These are phyloP conservation scores for Iodosphaeria phyllophila DNA, from an alignment of 2,329 filamentous ascomycete genomes.

Conservation along the genomic window DNA sequence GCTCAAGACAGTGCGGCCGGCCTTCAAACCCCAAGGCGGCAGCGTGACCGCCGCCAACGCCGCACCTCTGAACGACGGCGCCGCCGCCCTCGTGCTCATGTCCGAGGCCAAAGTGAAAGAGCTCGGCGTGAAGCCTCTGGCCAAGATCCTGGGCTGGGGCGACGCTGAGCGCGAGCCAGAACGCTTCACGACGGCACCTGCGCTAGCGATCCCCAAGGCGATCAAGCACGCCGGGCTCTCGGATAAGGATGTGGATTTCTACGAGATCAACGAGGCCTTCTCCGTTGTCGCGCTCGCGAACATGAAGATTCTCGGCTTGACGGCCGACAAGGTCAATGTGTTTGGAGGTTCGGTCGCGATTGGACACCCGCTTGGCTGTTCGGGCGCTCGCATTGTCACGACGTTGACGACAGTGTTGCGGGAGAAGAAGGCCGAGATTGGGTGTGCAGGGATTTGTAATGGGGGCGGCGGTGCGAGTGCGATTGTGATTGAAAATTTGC, in stretches of 20 bases:
- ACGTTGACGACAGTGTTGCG: conserved; percentile 77
- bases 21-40: conserved; percentile 61
- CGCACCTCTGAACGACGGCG: conserved; percentile 88
- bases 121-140: conserved; percentile 76
- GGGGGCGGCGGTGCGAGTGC: conserved; percentile 91
- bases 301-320: conserved; percentile 71
- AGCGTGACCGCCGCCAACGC: conserved; percentile 95
- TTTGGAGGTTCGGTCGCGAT: conserved; percentile 91
- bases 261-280: conserved; percentile 99
- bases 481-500: conserved; percentile 65
- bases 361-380: conserved; percentile 85
- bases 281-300: conserved; percentile 92
- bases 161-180: conserved; percentile 81
- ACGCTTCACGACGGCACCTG: conserved; percentile 89
- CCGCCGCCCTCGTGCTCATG: conserved; percentile 78
- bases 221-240: conserved; percentile 81
- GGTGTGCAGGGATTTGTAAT: conserved; percentile 91
- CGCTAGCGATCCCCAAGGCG: conserved; percentile 91
- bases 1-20: conserved; percentile 69
- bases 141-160: conserved; percentile 94
- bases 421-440: conserved; percentile 86
- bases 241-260: conserved; percentile 66
- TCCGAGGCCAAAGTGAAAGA: conserved; percentile 90
- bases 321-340: conserved; percentile 78
- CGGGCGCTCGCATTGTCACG: conserved; percentile 81